phyloP scores from a whole-genome alignment of 2,329 filamentous ascomycete species.

The Fusarium temperatum region DNA sequence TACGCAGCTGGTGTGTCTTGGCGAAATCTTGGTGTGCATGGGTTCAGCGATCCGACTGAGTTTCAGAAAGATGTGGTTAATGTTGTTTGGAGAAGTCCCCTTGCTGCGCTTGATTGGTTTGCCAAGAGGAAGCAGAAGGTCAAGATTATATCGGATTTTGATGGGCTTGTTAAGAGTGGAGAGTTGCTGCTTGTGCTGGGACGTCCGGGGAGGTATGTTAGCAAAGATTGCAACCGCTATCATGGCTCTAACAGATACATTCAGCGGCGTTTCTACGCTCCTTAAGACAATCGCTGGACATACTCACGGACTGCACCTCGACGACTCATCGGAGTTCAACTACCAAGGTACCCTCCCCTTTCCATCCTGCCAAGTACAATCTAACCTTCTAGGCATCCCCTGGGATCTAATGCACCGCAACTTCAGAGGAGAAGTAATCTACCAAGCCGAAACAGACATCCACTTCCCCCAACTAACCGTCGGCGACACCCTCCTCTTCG shows the following conservation, averaged over 20 bases:
- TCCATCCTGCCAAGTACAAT: too few species aligned
- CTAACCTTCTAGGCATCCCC: constrained; percentile 27
- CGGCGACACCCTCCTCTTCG: constrained; percentile 79
- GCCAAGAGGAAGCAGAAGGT: constrained; percentile 63
- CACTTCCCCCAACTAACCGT: constrained; percentile 80
- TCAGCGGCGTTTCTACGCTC: constrained; percentile 85
- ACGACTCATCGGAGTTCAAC: constrained; percentile 75
- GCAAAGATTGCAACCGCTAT: too few species aligned
- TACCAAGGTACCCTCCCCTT: constrained; percentile 71
- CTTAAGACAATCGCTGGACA: constrained; percentile 83
- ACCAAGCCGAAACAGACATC: constrained; percentile 82
- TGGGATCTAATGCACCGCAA: constrained; percentile 33
- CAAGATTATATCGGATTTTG: constrained; percentile 71
- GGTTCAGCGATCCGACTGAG: constrained; percentile 71
- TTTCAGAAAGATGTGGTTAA: constrained; percentile 73
- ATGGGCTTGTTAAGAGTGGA: constrained; percentile 71
- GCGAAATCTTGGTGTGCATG: constrained; percentile 71
- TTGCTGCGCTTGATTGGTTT: constrained; percentile 58
- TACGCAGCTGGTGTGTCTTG: constrained; percentile 63
- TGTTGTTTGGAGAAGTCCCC: constrained; percentile 57
- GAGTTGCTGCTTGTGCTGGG: constrained; percentile 79
- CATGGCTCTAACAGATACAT: too few species aligned
- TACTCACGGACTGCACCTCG: constrained; percentile 77
- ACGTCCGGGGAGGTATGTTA: constrained; percentile 50
- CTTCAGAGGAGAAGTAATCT: constrained; percentile 79